Base-by-base conservation (phyloP, 306 rosid species). In the Corylus americana region DNA sequence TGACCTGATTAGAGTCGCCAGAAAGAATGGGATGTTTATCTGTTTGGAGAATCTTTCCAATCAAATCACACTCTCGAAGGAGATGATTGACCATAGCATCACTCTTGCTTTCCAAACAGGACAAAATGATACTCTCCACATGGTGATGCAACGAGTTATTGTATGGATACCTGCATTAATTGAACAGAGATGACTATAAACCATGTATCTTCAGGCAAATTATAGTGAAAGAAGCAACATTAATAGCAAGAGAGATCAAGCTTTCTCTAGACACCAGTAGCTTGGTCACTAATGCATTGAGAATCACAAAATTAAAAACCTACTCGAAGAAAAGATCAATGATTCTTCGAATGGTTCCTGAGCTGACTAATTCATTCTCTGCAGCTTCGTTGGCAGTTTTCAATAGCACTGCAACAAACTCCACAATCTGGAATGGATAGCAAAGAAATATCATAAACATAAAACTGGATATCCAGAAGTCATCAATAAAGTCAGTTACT, bases 301-400 rank as follows among this genome's bases (percentile, higher is more conserved):
- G 61, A 68, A 61, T 61, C 48, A 71, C 5, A 62, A 73, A 57
- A 66, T 22, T n/a, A 58, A 37, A 8, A 4, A 16, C 99, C 89
- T 90, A 96, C 99, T 93, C 98, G 53, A 96, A 96, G 88, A 96
- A 96, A 79, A 96, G 98, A 87, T 91, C 94, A 83, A 96, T 90
- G 82, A 96, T 87, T 44, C 94, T 90, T 78, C 18, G 84, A 83
- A 93, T 91, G 83, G 89, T 93, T 78, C 99, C 97, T n/a, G 98
- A 91, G 89, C 80, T 87, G 48, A 92, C 90, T 87, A 96, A 85
- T 86, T 93, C 98, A 13, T 82, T 87, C 89, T 96, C 98, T 54
- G 97, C 98, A 39, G 92, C 82, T 81, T 83, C 96, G 78, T 90
- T 91, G 78, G 93, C 88, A 25, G 93, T 82, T 90, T 89, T 93